These are phyloP conservation scores for Fomitopsis betulina DNA, from an alignment of 1,284 basidiomycete genomes.

Conservation along the genomic window DNA sequence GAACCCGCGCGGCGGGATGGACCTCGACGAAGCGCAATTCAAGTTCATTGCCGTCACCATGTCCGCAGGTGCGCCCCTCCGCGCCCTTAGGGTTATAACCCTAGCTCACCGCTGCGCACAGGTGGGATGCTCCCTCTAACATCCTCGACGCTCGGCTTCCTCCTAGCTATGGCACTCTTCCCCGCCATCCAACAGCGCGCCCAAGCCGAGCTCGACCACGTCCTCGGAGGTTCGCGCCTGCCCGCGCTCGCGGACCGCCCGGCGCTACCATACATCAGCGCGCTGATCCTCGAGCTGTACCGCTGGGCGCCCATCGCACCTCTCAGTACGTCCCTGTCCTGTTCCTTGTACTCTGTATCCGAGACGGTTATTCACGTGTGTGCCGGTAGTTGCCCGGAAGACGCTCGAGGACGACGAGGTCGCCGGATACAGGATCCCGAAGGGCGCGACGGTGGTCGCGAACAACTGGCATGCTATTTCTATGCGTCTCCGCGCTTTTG, in stretches of 20 bases:
- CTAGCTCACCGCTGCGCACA: background rate
- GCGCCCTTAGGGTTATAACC: background rate
- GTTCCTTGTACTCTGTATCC: too few relatives aligned
- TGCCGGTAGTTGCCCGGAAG: slow-evolving; percentile 18
- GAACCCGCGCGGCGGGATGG: slow-evolving; percentile 4
- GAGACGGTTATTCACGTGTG: too few relatives aligned
- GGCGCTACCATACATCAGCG: slow-evolving; percentile 29
- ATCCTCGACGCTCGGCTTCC: slow-evolving; percentile 15
- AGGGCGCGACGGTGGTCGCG: slow-evolving; percentile 25
- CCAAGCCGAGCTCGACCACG: slow-evolving; percentile 30
- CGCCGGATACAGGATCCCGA: slow-evolving; percentile 15
- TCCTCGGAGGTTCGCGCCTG: slow-evolving; percentile 23
- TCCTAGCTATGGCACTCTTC: slow-evolving; percentile 29
- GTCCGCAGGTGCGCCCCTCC: slow-evolving; percentile 17
- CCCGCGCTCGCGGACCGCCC: slow-evolving; percentile 26
- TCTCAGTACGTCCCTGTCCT: slow-evolving; percentile 10
- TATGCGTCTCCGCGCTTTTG: background rate
- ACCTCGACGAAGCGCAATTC: slow-evolving; percentile 11
- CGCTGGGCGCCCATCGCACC: slow-evolving; percentile 17
- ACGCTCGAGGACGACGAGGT: slow-evolving; percentile 23
- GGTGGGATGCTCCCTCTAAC: slow-evolving; percentile 15
- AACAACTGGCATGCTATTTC: slow-evolving; percentile 25
- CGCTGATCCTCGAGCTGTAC: slow-evolving; percentile 29
- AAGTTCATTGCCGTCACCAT: slow-evolving; percentile 23
- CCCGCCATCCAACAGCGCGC: slow-evolving; percentile 28